Base-by-base conservation (phyloP, 139 green algal genomes). In the Micromonas pusilla region DNA sequence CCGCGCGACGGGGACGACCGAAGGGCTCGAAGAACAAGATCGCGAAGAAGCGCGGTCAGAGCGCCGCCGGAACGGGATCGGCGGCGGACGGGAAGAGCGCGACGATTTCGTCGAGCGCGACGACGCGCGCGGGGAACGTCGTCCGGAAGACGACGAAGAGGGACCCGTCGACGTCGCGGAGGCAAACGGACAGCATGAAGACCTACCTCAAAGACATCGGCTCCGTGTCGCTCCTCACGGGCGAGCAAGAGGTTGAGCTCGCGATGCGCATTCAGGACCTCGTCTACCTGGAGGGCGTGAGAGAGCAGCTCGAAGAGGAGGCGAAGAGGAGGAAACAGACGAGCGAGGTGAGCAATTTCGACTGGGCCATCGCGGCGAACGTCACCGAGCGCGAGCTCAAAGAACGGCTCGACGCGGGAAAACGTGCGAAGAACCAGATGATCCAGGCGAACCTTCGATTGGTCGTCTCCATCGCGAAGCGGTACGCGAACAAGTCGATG, bases 381-480 rank as follows among this genome's bases (percentile, higher is more conserved):
- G 64, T 87, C 77, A 76, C 73, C 34, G 54, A 70, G 2, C 57
- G 33, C 52, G 72, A 26, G 32, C n/a, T 92, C 34, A 37, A 72
- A 13, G 3, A 75, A 37, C 52, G 76, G 13, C 76, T 92, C 54
- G 28, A 76, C 20, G 81, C 83, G 1, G 88, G 90, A 20, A 66
- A 88, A 39, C 70, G 79, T 28, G 90, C 91, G 57, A 94, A 92
- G 76, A 80, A 89, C 64, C 37, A 86, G 45, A 97, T 99, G 92
- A 80, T 98, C 28, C 80, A 86, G 53, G 84, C 85, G 79, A 99
- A 99, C 88, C 89, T 94, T 81, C 87, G 94, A 52, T 83, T 99
- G 76, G 96, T 99, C 16, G 85, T 96, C 52, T 90, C 85, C 32
- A 89, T 99, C 28, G 93, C 91, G 34, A 89, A 91, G 72, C 91